Evolutionary conservation across 164 flowering plant genomes (phyloP).

Genomic region (Magnolia sinica): DNA sequence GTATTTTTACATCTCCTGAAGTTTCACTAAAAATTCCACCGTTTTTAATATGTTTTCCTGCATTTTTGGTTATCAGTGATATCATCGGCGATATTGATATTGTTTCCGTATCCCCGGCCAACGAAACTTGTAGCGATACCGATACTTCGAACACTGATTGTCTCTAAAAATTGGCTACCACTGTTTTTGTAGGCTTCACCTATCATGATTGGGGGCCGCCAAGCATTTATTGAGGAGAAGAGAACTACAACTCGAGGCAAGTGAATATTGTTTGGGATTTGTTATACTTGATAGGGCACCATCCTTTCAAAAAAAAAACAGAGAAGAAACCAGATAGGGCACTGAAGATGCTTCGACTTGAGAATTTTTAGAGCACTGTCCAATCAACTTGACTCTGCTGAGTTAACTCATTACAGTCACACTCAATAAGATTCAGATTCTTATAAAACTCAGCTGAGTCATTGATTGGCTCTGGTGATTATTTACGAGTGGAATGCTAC

Average conservation of each 20-base stretch:
- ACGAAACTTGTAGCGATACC: too few relatives aligned
- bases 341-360: not conserved
- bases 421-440: not conserved
- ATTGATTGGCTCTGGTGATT: not conserved
- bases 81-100: too few relatives aligned
- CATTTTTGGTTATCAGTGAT: too few relatives aligned
- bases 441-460: not conserved
- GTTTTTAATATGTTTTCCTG: too few relatives aligned
- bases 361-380: not conserved
- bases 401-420: not conserved
- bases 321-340: not conserved
- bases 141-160: too few relatives aligned
- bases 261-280: conserved; percentile 10
- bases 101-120: too few relatives aligned
- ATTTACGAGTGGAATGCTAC: too few relatives aligned
- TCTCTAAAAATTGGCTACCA: not conserved
- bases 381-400: not conserved
- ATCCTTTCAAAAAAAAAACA: too few relatives aligned
- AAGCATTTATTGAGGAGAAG: conserved; percentile 62
- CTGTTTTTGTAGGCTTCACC: conserved; percentile 55
- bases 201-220: conserved; percentile 45
- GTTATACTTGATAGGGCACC: not conserved
- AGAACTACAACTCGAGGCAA: conserved; percentile 60
- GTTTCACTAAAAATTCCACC: too few relatives aligned
- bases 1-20: too few relatives aligned